Evolutionary conservation across 148 eudicot genomes (phyloP).

Genomic region (Talinum fruticosum): DNA sequence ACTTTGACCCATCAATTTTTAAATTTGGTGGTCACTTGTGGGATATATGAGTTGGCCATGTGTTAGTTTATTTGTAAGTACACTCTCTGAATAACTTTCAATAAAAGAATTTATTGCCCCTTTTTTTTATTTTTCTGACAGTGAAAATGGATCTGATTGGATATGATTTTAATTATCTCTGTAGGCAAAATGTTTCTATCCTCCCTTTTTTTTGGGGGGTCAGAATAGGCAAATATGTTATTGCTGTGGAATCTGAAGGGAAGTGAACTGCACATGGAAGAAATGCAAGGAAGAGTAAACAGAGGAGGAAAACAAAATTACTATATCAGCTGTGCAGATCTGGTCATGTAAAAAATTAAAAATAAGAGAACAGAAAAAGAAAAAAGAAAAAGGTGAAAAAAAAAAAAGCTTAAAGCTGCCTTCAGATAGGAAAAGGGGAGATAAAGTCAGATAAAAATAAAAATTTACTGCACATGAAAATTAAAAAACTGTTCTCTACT

Average conservation of each 20-base stretch:
- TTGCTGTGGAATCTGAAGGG: constrained; percentile 28
- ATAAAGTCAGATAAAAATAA: too few relatives aligned
- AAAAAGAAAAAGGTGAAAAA: too few relatives aligned
- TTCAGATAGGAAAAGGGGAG: too few relatives aligned
- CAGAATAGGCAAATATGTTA: not conserved
- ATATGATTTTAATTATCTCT: too few relatives aligned
- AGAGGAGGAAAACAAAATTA: not conserved
- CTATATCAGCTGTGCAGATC: constrained; percentile 27
- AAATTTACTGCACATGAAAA: too few relatives aligned
- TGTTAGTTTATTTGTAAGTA: not conserved
- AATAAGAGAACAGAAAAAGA: not conserved
- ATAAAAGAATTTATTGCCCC: not conserved
- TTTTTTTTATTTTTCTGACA: too few relatives aligned
- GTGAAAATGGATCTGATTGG: not conserved
- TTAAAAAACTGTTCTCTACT: too few relatives aligned
- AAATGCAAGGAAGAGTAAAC: constrained; percentile 21
- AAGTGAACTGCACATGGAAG: constrained; percentile 44
- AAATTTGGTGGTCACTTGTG: not conserved
- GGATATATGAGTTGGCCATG: constrained; percentile 34
- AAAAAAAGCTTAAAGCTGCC: too few relatives aligned
- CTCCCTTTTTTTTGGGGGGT: too few relatives aligned
- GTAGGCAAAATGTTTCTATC: too few relatives aligned
- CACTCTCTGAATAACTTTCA: constrained; percentile 24
- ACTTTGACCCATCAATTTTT: not conserved
- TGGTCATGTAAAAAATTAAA: constrained; percentile 24